Percentiles rank a stretch among this genome's conserved stretches.
Evolutionary conservation across 805 yeast species (phyloP).

Genomic region (Candida palmyrensis): DNA sequence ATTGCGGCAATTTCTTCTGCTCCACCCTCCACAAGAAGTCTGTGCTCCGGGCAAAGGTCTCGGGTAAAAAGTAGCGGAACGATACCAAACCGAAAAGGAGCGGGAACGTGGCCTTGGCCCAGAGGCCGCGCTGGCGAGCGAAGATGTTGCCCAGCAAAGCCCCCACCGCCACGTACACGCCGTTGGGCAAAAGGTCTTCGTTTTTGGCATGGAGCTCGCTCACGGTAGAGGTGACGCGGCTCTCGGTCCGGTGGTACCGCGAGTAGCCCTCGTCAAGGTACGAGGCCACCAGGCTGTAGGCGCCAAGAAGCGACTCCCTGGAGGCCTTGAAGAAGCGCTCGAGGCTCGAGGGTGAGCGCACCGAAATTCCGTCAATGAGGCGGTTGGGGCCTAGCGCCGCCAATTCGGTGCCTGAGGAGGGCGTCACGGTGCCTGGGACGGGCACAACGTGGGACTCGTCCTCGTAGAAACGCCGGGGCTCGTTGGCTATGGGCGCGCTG

Average conservation of each 20-base stretch:
- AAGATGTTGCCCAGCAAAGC: conserved; percentile 67
- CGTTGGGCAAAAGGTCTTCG: conserved; percentile 70
- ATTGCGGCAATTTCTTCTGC: conserved; percentile 51
- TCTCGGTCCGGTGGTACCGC: conserved; percentile 54
- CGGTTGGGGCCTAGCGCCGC: conserved; percentile 42
- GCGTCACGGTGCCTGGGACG: conserved; percentile 45
- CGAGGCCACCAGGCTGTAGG: conserved; percentile 18
- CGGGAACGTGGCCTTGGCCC: conserved; percentile 55
- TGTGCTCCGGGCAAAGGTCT: conserved; percentile 60
- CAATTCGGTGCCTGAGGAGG: conserved; percentile 38
- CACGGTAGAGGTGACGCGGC: conserved; percentile 56
- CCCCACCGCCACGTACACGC: conserved; percentile 64
- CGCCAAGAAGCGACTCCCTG: conserved; percentile 39
- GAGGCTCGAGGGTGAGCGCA: conserved; percentile 46
- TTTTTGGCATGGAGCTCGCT: conserved; percentile 56
- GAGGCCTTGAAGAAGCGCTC: conserved; percentile 44
- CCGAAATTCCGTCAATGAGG: conserved; percentile 51
- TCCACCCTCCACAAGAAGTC: conserved; percentile 58
- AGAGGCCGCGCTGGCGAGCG: conserved; percentile 60
- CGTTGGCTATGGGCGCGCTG: conserved; percentile 8
- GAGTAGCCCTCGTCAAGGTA: conserved; percentile 44
- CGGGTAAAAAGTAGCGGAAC: conserved; percentile 67
- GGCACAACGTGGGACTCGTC: conserved; percentile 44
- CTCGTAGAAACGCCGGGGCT: conserved; percentile 42
- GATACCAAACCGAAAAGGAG: conserved; percentile 55